These are phyloP conservation scores for Pelargonium fulgidum DNA, from an alignment of 441 rosid genomes.

Conservation along the genomic window DNA sequence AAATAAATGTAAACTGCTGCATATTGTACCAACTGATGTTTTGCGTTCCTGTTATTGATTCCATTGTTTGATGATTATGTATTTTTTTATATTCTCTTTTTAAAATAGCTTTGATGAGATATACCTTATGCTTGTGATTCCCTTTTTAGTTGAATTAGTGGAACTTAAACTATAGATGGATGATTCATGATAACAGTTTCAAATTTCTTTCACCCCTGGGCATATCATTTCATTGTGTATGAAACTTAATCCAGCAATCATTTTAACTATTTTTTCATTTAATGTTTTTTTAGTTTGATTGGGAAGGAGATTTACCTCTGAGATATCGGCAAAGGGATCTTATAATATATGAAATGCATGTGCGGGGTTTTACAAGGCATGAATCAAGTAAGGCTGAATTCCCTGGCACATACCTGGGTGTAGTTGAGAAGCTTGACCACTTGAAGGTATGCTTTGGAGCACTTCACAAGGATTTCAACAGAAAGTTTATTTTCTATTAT, in stretches of 20 bases:
- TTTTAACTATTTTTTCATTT: slow-evolving; percentile 16
- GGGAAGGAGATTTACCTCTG: slow-evolving; percentile 93
- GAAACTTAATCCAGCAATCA: slow-evolving; percentile 11
- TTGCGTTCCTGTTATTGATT: background rate
- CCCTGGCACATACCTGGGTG: slow-evolving; percentile 83
- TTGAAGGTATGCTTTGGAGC: slow-evolving; percentile 48
- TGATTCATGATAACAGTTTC: background rate
- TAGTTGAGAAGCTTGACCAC: slow-evolving; percentile 88
- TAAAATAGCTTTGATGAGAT: background rate
- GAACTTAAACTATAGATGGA: background rate
- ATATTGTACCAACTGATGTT: background rate
- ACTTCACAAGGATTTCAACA: background rate
- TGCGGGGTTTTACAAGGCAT: slow-evolving; percentile 83
- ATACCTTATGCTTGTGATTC: background rate
- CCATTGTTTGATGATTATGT: background rate
- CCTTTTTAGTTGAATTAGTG: background rate
- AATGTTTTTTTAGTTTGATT: slow-evolving; percentile 67
- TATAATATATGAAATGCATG: slow-evolving; percentile 83
- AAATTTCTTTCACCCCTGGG: background rate
- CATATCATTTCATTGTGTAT: background rate
- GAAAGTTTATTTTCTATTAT: background rate
- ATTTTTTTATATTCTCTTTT: background rate
- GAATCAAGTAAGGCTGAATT: slow-evolving; percentile 62
- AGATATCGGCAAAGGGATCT: slow-evolving; percentile 65
- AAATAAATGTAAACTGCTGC: background rate